Evolutionary conservation across 768 basidiomycete genomes (phyloP), one percentile per base, ranked within the genome.

Genomic region (Suillus hirtellus): DNA sequence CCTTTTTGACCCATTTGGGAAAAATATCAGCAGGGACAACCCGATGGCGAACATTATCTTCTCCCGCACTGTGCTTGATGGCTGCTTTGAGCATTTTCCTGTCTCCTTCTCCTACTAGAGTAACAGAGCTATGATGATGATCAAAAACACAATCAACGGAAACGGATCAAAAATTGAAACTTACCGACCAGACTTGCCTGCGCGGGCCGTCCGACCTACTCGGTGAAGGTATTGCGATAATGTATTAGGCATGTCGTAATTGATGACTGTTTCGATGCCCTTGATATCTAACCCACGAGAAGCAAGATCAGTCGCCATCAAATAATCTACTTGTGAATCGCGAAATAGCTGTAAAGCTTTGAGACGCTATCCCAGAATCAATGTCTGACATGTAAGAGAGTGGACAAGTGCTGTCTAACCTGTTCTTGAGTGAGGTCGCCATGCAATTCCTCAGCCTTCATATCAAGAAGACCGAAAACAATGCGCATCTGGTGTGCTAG

Each of bases 201-300:
- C 96, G 72, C 97, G 89, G 35, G 97, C 97, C 56, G 97, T 99
- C 72, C 97, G 86, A 69, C 97, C 97, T 27, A 99, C 96, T 64
- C 97, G 91, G 75, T 99, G 97, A 38, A 98, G 84, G 77, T 99
- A 99, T 70, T 95, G 95, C 9, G 92, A 87, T 40, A 98, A 79
- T 71, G 95, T 92, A 21, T 86, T 84, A 11, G 97, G 97, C 96
- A 99, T 97, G 73, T 99, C 97, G 73, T 96, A 99, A 76, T 99
- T 99, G 74, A 99, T 95, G 65, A 99, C 94, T 2, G 95, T 95
- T 72, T 99, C 93, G 31, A 98, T 89, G 17, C 96, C 96, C 73
- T 96, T 96, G 80, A 99, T 97, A 77, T 99, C 96, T 35, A 99
- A 82, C 76, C 97, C 93, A 64, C 95, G 88, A 61, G 95, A 92